Evolutionary conservation across 768 basidiomycete genomes (phyloP).

Genomic region (Pleurotus cornucopiae): DNA sequence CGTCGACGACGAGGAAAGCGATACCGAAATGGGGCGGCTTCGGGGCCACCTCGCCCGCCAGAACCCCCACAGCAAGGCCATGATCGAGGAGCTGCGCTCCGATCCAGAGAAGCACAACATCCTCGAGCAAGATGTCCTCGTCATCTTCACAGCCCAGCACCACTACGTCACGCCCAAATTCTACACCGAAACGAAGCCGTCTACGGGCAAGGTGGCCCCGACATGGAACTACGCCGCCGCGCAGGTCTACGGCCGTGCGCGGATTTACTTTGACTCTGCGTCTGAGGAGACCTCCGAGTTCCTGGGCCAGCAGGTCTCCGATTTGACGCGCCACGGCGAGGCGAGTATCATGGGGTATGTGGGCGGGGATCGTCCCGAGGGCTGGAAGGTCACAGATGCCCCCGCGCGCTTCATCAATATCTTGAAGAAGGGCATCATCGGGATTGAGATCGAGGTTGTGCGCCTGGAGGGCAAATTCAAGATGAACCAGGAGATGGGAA

Average conservation of each 20-base stretch:
- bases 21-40: conserved; percentile 13
- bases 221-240: conserved; percentile 24
- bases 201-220: conserved; percentile 20
- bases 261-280: conserved; percentile 13
- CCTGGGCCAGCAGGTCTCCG: conserved; percentile 11
- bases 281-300: conserved; percentile 13
- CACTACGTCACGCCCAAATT: conserved; percentile 24
- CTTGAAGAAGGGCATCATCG: conserved; percentile 23
- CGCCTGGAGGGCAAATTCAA: conserved; percentile 19
- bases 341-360: conserved; percentile 12
- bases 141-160: conserved; percentile 20
- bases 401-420: conserved; percentile 15
- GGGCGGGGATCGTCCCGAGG: background rate
- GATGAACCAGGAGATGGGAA: conserved; percentile 20
- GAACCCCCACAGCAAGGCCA: conserved; percentile 21
- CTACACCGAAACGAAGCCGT: conserved; percentile 22
- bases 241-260: conserved; percentile 19
- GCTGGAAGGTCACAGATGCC: conserved; percentile 18
- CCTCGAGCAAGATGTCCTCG: conserved; percentile 10
- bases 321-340: conserved; percentile 14
- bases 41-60: conserved; percentile 21
- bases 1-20: conserved; percentile 7
- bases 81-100: conserved; percentile 12
- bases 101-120: background rate
- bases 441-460: conserved; percentile 19